Evolutionary conservation across 2,329 filamentous ascomycete species (phyloP), one percentile per base, ranked within the genome.

Genomic region (Coniosporium tulheliwenetii): DNA sequence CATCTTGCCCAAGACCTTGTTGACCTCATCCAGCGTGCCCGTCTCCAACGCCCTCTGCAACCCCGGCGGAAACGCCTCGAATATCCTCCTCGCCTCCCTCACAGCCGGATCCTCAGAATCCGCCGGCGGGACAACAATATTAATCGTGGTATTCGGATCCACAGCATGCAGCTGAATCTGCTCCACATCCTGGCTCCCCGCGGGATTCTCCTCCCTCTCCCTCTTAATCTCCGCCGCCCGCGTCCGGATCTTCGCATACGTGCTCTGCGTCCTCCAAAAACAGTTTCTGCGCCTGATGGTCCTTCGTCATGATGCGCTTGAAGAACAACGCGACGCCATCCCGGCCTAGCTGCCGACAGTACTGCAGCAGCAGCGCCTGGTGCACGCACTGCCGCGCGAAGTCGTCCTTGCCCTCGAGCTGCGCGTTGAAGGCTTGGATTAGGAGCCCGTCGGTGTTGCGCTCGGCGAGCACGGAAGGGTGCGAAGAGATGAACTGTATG

Each of bases 141-240:
- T 83, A 58, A 98, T 95, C 45, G 83, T 80, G 2, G 89, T 95
- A 38, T 81, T 82, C 0, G 89, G 89, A 59, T 95, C 86, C 9
- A 98, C 87, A 10, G 91, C 89, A 57, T 98, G 91, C 37, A 98
- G 72, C 62, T 98, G 93, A 50, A 98, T 98, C 61, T 95, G 89
- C 65, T 98, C 91, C 8, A 93, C 81, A 14, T 81, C 85, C 16
- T 70, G 75, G 2, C 63, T 62, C 7, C 66, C 66, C 14, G 67
- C 67, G 5, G 65, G 69, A 36, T 69, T 51, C 13, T 49, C 63
- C 43, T 58, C 52, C n/a, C 67, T 62, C 50, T 81, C 70, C 46
- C 73, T 74, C 34, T 67, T 69, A 47, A 94, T 80, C 59, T 93
- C 84, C 5, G 72, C 70, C 1, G 82, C 78, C 38, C 91, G 77